Base-by-base conservation (phyloP, 225 moss, liverwort and hornwort genomes). In the Bryoerythrophyllum caledonicum region DNA sequence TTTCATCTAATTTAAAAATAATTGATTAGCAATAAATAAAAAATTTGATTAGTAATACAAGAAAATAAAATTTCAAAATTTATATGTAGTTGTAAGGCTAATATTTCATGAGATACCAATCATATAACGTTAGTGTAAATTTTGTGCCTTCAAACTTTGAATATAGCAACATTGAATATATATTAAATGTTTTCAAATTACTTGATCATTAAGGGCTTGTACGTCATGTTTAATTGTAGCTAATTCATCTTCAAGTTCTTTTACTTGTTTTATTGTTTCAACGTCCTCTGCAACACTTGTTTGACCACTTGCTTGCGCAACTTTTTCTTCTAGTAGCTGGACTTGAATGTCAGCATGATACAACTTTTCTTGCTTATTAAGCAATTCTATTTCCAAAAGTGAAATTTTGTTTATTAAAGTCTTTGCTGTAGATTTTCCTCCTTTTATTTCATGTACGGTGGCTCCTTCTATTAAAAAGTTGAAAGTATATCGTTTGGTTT, bases 341-440 rank as follows among this genome's bases (percentile, higher is more conserved):
- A 99, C 94, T 68, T 99, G 94, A 30, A 93, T 93, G 13, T 94
- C 90, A 1, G 91, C 89, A 20, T 74, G 83, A 66, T 94, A 99
- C 0, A 94, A 63, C 10, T 90, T 93, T 67, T 99, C 94, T 1
- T 94, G 94, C 79, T 91, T 91, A 27, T 90, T 81, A 27, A 87
- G 56, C 79, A 99, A 78, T 2, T 82, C 87, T 60, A 87, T 82
- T 16, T 99, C 97, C 4, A 94, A 65, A 19, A 76, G 68, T 41
- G 81, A 68, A 34, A 91, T 85, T 73, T 84, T 91, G 13, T 86
- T 84, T 48, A 73, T 77, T 34, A 99, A 70, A 61, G 89, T 80
- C 81, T 83, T 99, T 9, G 92, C 90, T 78, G 91, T 88, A 0
- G 93, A 93, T 75, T 94, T 99, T 6, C 93, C 88, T 23, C 88